A percentile compares a stretch with the other conserved stretches of the same genome.
phyloP scores from a whole-genome alignment of 2,329 filamentous ascomycete species.

The Chalaropsis ovoidea region DNA sequence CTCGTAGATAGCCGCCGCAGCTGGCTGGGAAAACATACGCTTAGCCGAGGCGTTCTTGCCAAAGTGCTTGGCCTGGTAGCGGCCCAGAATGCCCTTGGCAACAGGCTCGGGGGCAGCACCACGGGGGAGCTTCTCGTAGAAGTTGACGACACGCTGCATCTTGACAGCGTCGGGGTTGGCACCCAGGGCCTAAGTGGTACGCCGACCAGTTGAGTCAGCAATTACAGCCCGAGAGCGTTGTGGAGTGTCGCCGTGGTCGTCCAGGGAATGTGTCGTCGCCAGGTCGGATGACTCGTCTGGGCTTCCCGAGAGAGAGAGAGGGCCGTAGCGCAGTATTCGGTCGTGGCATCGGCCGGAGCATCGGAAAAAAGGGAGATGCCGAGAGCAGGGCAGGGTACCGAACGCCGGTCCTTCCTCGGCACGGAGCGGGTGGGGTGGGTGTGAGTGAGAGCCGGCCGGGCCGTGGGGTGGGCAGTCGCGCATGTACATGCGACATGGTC shows the following conservation, averaged over 20 bases:
- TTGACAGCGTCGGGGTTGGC: constrained; percentile 89
- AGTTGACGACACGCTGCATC: constrained; percentile 95
- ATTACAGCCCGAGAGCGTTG: background rate
- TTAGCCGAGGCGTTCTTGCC: constrained; percentile 81
- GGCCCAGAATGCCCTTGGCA: constrained; percentile 69
- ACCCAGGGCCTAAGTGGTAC: constrained; percentile 66
- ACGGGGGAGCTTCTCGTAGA: constrained; percentile 97
- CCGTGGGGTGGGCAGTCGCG: too few species aligned
- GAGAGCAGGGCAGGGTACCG: too few species aligned
- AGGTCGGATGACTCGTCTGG: too few species aligned
- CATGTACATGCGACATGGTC: background rate
- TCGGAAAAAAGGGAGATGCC: too few species aligned
- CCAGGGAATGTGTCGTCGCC: background rate
- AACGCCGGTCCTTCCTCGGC: too few species aligned
- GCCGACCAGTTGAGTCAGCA: background rate
- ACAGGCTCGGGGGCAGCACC: constrained; percentile 77
- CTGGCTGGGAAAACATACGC: constrained; percentile 57
- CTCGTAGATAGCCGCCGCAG: background rate
- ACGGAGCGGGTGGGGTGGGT: too few species aligned
- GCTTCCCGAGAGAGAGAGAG: too few species aligned
- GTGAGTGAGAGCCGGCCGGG: too few species aligned
- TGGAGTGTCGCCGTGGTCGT: background rate
- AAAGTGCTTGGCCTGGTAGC: constrained; percentile 89
- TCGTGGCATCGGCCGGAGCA: too few species aligned
- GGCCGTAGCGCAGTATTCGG: too few species aligned